Conservation (phyloP, 768 basidiomycete species). For the Amanita subjunquillea region DNA sequence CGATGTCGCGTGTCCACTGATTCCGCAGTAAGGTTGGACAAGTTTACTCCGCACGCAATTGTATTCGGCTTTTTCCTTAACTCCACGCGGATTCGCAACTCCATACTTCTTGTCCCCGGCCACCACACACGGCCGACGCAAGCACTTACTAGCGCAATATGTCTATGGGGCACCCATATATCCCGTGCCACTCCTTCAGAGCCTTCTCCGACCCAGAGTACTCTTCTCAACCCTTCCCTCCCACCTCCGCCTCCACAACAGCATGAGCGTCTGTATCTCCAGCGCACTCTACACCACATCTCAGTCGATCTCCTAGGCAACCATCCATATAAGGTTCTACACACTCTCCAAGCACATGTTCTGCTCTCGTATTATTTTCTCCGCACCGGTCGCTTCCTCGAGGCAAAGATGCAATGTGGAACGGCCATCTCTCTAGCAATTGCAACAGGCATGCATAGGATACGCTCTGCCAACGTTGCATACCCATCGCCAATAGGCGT, state of each 20-base stretch:
- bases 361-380: slow-evolving; percentile 61
- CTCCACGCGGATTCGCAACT: slow-evolving; percentile 33
- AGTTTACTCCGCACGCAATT: slow-evolving; percentile 44
- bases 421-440: slow-evolving; percentile 42
- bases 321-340: slow-evolving; percentile 38
- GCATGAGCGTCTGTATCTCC: slow-evolving; percentile 39
- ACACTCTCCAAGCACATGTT: slow-evolving; percentile 51
- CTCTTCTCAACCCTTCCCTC: background rate
- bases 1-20: slow-evolving; percentile 6
- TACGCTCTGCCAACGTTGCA: slow-evolving; percentile 23
- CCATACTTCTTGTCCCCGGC: slow-evolving; percentile 33
- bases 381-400: slow-evolving; percentile 44
- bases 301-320: slow-evolving; percentile 35
- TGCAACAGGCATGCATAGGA: slow-evolving; percentile 36
- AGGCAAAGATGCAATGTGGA: slow-evolving; percentile 48
- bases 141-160: slow-evolving; percentile 37
- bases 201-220: background rate
- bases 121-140: slow-evolving; percentile 37
- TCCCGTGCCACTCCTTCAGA: slow-evolving; percentile 18
- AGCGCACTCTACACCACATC: slow-evolving; percentile 36
- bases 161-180: slow-evolving; percentile 46
- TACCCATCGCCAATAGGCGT: slow-evolving; percentile 25
- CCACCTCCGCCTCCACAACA: slow-evolving; percentile 17
- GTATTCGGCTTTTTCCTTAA: slow-evolving; percentile 63
- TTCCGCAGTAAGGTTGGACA: slow-evolving; percentile 33